Evolutionary conservation across 148 eudicot genomes (phyloP).

Genomic region (Chenopodium formosanum): DNA sequence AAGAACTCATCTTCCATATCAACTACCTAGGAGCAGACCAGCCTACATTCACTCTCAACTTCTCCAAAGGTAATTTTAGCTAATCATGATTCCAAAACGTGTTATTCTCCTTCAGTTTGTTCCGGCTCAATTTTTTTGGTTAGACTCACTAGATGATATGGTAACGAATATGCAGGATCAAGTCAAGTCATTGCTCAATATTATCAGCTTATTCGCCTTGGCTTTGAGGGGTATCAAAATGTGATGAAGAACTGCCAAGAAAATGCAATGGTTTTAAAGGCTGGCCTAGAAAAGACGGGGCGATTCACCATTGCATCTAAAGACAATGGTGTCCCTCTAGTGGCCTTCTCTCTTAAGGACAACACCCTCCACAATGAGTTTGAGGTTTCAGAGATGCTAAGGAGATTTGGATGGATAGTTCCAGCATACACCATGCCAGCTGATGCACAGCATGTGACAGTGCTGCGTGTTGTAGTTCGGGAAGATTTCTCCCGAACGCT

Average conservation of each 20-base stretch:
- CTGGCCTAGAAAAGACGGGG: conserved; percentile 25
- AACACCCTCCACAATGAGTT: conserved; percentile 13
- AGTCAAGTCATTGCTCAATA: conserved; percentile 45
- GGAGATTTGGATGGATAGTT: conserved; percentile 28
- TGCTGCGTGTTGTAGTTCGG: conserved; percentile 30
- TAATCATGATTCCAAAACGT: neutral
- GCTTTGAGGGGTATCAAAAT: conserved; percentile 28
- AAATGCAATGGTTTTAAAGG: conserved; percentile 23
- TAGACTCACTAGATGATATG: neutral
- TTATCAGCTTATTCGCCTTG: conserved; percentile 38
- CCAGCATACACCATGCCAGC: conserved; percentile 33
- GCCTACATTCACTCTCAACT: conserved; percentile 39
- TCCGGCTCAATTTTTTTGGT: neutral
- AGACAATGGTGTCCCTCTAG: conserved; percentile 29
- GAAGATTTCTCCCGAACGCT: conserved; percentile 29
- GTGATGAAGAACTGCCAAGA: conserved; percentile 25
- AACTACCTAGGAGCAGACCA: conserved; percentile 33
- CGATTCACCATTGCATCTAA: conserved; percentile 25
- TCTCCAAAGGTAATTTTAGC: conserved; percentile 32
- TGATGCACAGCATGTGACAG: conserved; percentile 24
- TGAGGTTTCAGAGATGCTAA: conserved; percentile 20
- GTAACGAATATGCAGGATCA: conserved; percentile 28
- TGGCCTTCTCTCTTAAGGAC: conserved; percentile 31
- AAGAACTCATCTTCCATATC: conserved; percentile 36
- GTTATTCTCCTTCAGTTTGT: neutral